Conservation (phyloP, 148 eudicot genomes). For the Pharnaceum exiguum region DNA sequence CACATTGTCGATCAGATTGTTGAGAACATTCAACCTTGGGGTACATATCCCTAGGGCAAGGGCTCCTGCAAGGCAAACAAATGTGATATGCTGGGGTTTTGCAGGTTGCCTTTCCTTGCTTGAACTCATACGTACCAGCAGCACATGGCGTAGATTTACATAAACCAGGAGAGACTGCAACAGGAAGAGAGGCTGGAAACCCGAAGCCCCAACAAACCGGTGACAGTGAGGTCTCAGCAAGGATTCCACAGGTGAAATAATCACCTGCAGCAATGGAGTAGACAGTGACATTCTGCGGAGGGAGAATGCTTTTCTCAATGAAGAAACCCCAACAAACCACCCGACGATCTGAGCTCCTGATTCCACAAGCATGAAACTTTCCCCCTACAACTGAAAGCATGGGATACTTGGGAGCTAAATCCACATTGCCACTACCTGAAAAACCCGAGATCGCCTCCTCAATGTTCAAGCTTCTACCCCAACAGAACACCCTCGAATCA, state of each 20-base stretch:
- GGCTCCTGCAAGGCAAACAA: constrained; percentile 62
- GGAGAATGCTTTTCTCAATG: constrained; percentile 39
- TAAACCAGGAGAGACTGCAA: constrained; percentile 61
- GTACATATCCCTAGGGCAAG: constrained; percentile 63
- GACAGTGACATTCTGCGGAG: constrained; percentile 47
- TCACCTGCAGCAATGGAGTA: constrained; percentile 76
- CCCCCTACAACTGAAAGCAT: constrained; percentile 80
- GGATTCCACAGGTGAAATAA: constrained; percentile 82
- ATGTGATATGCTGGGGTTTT: constrained; percentile 41
- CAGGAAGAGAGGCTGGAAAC: constrained; percentile 60
- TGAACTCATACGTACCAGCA: constrained; percentile 46
- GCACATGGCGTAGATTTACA: constrained; percentile 50
- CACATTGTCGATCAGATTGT: constrained; percentile 43
- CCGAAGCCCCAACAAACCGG: constrained; percentile 85
- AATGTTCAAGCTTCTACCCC: constrained; percentile 66
- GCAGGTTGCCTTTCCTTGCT: constrained; percentile 44
- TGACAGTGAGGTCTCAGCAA: constrained; percentile 36
- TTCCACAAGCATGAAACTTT: constrained; percentile 82
- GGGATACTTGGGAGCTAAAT: constrained; percentile 49
- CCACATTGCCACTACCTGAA: constrained; percentile 43
- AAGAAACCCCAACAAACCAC: constrained; percentile 81
- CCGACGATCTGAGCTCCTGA: constrained; percentile 46
- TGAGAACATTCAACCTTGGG: constrained; percentile 36
- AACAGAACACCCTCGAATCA: constrained; percentile 52
- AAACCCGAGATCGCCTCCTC: constrained; percentile 41